Conservation (phyloP, 2,329 filamentous ascomycete genomes). For the Ophiostoma piceae region DNA sequence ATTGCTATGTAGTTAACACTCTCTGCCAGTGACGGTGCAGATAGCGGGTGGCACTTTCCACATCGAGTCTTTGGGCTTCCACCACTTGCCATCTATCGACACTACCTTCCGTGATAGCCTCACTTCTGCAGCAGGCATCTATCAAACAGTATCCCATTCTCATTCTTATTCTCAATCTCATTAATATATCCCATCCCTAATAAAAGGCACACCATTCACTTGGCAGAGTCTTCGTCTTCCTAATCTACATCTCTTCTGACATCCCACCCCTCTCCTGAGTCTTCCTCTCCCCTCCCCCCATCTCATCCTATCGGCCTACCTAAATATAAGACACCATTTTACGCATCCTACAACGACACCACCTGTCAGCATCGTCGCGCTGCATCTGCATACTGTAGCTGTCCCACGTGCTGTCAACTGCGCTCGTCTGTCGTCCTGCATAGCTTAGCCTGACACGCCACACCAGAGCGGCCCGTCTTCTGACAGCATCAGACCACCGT, state of each 20-base stretch:
- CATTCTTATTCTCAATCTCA: not conserved
- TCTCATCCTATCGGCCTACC: not conserved
- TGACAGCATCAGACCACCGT: not conserved
- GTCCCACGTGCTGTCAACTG: not conserved
- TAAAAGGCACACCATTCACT: not conserved
- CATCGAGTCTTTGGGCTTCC: not conserved
- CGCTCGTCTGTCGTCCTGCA: not conserved
- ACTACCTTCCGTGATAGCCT: not conserved
- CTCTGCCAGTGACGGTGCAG: not conserved
- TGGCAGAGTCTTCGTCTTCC: not conserved
- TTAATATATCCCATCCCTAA: not conserved
- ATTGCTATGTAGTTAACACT: not conserved
- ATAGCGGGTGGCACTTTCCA: not conserved
- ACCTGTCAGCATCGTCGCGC: not conserved
- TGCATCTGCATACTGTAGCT: not conserved
- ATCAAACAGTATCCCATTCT: not conserved
- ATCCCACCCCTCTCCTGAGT: not conserved
- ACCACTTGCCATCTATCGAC: not conserved
- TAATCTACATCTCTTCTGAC: not conserved
- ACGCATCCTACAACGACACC: not conserved
- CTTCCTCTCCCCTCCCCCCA: not conserved
- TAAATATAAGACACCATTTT: too few species aligned
- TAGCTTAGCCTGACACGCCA: not conserved
- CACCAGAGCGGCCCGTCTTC: not conserved
- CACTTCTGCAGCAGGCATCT: not conserved